Base-by-base conservation (phyloP, 768 basidiomycete genomes). In the Leucosporidium yakuticum region DNA sequence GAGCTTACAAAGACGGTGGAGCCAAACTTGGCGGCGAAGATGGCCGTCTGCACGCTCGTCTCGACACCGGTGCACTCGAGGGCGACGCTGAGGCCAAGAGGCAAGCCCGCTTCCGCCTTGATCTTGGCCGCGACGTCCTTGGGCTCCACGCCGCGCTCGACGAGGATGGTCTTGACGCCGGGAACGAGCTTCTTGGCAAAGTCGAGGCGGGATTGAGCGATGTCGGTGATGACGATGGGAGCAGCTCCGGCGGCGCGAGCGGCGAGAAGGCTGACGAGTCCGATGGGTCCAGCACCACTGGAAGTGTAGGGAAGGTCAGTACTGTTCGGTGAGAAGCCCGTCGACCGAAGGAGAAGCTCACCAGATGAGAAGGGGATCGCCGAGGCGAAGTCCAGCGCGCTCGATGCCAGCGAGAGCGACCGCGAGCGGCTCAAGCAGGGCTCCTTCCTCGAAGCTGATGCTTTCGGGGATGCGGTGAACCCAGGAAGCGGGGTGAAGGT, bases 31-130 rank as follows among this genome's bases (percentile, higher is more conserved):
- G 79, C 75, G 5, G 78, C 80, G 62, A 74, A 79, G 69, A 80
- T 77, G 12, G 77, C 79, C 29, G 78, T 75, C 62, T 77, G 70
- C 63, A 81, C 77, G 47, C 75, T 76, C 56, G 74, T 75, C 73
- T 80, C 79, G 25, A 81, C 79, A 11, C 80, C 80, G 11, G 80
- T 80, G 74, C 81, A 81, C 62, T 81, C 81, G 61, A 81, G 55
- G 2, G 79, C 80, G 27, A 80, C 63, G 27, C 62, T 62, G 11
- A 79, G 65, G 11, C 64, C 64, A 9, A n/a, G 15, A 31, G 69
- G 59, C 1, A 74, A 64, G 6, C 77, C 79, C 3, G 77, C 77
- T 4, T 72, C 76, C 56, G 74, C 64, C 60, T 78, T 78, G 65
- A 80, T 74, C 66, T 74, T 70, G 17, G 29, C 63, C 4, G 79